A percentile compares a stretch with the other conserved stretches of the same genome.
Evolutionary conservation across 2,329 filamentous ascomycete species (phyloP).

Genomic region (Nannizzia gypsea): DNA sequence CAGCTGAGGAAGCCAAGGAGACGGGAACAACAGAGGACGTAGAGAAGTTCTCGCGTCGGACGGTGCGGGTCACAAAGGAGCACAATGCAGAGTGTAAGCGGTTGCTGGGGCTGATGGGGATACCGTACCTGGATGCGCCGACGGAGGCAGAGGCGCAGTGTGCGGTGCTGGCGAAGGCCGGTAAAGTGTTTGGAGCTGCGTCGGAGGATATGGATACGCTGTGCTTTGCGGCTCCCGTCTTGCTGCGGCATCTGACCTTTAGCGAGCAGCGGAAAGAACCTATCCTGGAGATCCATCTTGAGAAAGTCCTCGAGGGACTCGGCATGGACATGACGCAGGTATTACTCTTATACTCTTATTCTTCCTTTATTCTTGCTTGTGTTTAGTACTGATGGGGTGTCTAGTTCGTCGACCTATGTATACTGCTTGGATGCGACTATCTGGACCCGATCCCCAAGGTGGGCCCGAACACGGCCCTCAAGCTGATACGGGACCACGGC

Average conservation of each 20-base stretch:
- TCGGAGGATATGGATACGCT: conserved; percentile 99
- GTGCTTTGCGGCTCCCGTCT: conserved; percentile 84
- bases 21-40: conserved; percentile 95
- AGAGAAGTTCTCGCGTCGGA: conserved; percentile 90
- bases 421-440: conserved; percentile 94
- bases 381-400: conserved; percentile 6
- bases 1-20: conserved; percentile 90
- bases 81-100: conserved; percentile 92
- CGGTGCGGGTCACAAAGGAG: conserved; percentile 87
- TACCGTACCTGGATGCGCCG: conserved; percentile 87
- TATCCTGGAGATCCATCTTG: conserved; percentile 85
- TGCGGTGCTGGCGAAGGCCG: conserved; percentile 73
- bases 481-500: conserved; percentile 86
- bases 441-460: conserved; percentile 92
- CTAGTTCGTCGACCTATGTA: conserved; percentile 98
- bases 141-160: conserved; percentile 98
- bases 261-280: conserved; percentile 96
- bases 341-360: conserved; percentile 13
- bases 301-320: conserved; percentile 74
- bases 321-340: conserved; percentile 81
- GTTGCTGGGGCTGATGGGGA: conserved; percentile 85
- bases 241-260: conserved; percentile 87
- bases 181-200: conserved; percentile 92
- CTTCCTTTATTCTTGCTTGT: not conserved
- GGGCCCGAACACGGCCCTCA: conserved; percentile 80